A percentile compares a stretch with the other conserved stretches of the same genome.
Conservation (phyloP, 345 rosid genomes). For the Citrus trifoliata region DNA sequence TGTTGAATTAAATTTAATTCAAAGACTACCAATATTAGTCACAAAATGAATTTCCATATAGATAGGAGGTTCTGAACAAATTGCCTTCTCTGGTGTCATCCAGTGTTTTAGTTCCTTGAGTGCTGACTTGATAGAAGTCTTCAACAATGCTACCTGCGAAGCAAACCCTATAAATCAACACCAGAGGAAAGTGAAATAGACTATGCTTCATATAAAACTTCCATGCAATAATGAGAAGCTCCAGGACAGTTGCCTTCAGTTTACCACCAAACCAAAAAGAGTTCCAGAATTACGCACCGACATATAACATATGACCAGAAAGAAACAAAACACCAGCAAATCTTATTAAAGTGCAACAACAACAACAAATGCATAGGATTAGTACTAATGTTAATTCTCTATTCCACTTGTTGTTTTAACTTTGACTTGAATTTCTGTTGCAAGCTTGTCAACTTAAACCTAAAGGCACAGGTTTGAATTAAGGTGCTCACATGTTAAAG, state of each 20-base stretch:
- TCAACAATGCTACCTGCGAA: constrained; percentile 61
- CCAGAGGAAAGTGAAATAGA: background rate
- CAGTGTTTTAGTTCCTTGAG: constrained; percentile 69
- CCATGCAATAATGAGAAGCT: background rate
- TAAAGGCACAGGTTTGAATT: background rate
- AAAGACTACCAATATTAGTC: constrained; percentile 2
- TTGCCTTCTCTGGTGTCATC: constrained; percentile 83
- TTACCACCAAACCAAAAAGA: background rate
- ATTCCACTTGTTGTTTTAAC: background rate
- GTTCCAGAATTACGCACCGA: background rate
- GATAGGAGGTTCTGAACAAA: background rate
- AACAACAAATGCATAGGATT: background rate
- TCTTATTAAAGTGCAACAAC: background rate
- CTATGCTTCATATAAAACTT: background rate
- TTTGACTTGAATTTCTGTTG: background rate
- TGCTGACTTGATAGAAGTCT: constrained; percentile 54
- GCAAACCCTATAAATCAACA: constrained; percentile 7
- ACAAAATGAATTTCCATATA: background rate
- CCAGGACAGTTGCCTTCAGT: constrained; percentile 1
- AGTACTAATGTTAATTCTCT: background rate
- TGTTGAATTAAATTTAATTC: background rate
- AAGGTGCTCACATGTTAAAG: background rate
- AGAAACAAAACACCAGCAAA: background rate
- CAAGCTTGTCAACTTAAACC: background rate
- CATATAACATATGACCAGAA: background rate